Evolutionary conservation across 768 basidiomycete species (phyloP).

Genomic region (Naganishia vishniacii): DNA sequence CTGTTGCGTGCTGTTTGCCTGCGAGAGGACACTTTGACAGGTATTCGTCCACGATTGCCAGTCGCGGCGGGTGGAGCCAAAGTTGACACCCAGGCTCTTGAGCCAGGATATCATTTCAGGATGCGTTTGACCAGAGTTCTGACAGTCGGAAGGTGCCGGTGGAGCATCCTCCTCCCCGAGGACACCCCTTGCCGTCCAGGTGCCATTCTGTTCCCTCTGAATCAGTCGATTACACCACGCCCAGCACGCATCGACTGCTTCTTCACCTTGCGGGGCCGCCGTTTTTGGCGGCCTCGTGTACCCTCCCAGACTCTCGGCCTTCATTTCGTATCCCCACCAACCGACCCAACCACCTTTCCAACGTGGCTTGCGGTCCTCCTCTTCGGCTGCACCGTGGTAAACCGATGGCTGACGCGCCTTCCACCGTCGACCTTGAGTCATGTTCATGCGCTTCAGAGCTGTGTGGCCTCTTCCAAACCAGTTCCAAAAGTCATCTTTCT

Average conservation of each 20-base stretch:
- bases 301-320: slow-evolving; percentile 45
- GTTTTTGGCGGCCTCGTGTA: slow-evolving; percentile 27
- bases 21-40: not conserved
- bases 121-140: not conserved
- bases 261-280: slow-evolving; percentile 18
- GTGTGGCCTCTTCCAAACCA: slow-evolving; percentile 17
- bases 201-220: slow-evolving; percentile 35
- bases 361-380: slow-evolving; percentile 21
- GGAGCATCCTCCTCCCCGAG: slow-evolving; percentile 11
- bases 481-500: slow-evolving; percentile 1
- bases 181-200: slow-evolving; percentile 40
- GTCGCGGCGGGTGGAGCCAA: slow-evolving; percentile 24
- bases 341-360: slow-evolving; percentile 49
- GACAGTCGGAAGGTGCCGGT: not conserved
- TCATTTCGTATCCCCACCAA: slow-evolving; percentile 50
- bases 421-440: slow-evolving; percentile 14
- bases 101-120: slow-evolving; percentile 38
- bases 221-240: slow-evolving; percentile 39
- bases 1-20: not conserved
- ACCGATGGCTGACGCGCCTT: slow-evolving; percentile 17
- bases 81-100: slow-evolving; percentile 16
- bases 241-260: slow-evolving; percentile 40
- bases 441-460: slow-evolving; percentile 5
- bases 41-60: slow-evolving; percentile 26
- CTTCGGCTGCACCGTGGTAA: not conserved